Percentiles rank a stretch among this genome's conserved stretches.
These are phyloP conservation scores for Symbiodinium natans DNA, from an alignment of 73 alveolate genomes.

Conservation along the genomic window DNA sequence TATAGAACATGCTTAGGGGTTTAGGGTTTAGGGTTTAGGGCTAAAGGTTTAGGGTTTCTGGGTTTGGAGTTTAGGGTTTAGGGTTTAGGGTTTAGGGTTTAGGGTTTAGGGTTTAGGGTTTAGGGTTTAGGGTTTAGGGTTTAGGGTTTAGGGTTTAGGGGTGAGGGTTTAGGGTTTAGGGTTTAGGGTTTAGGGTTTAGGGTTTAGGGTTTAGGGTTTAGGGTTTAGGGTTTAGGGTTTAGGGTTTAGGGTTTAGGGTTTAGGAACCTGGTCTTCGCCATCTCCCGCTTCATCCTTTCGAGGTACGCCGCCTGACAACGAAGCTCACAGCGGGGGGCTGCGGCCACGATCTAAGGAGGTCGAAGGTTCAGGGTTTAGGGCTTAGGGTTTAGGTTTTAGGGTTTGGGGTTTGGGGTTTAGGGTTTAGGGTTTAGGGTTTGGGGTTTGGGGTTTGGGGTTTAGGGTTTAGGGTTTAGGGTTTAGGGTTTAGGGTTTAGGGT, in stretches of 20 bases:
- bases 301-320: not conserved
- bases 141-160: not conserved
- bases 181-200: not conserved
- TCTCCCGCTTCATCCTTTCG: not conserved
- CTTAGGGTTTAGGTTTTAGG: not conserved
- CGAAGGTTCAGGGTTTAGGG: too few species aligned
- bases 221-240: not conserved
- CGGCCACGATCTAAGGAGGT: too few species aligned
- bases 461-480: not conserved
- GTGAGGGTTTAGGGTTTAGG: not conserved
- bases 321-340: not conserved
- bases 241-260: not conserved
- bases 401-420: not conserved
- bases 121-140: not conserved
- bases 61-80: not conserved
- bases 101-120: not conserved
- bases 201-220: not conserved
- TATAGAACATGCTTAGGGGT: too few species aligned
- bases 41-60: too few species aligned
- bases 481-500: not conserved
- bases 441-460: too few species aligned
- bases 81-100: not conserved
- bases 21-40: too few species aligned
- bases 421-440: too few species aligned
- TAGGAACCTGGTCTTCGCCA: not conserved